Base-by-base conservation (phyloP, 2,329 filamentous ascomycete genomes). In the Immersiporthe knoxdaviesiana region DNA sequence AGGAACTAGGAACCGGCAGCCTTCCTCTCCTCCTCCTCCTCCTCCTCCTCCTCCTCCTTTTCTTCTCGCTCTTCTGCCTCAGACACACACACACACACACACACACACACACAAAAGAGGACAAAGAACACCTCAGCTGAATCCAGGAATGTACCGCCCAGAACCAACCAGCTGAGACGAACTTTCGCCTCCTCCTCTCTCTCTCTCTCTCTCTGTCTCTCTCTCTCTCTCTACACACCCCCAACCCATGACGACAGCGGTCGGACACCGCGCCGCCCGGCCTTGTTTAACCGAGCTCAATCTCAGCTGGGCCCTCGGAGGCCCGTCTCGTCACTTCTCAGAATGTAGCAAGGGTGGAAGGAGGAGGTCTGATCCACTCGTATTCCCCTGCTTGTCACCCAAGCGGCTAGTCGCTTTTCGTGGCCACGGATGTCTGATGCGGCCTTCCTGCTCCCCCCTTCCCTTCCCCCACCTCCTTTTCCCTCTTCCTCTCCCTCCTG, bases 311-410 rank as follows among this genome's bases (percentile, higher is more conserved):
- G n/a, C n/a, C 60, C 44, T 39, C 24, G 39, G 39, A 32, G n/a
- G 24, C 12, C 21, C 16, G n/a, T 21, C 14, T 59, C 32, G 10
- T 69, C 68, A 69, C 39, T 69, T 63, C 68, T 64, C 60, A 64
- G n/a, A 52, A 52, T 18, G 6, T 24, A 21, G 39, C 4, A 30
- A 41, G 60, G 14, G n/a, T n/a, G n/a, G n/a, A n/a, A n/a, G n/a
- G n/a, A n/a, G n/a, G 35, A 61, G 39, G 24, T 11, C 14, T 47
- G 60, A n/a, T 18, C 37, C n/a, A 30, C 60, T 63, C 24, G 3
- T 16, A 16, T 7, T 52, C 27, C 14, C 24, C 52, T 56, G 6
- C 52, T 10, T 27, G 52, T 30, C 12, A 56, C 27, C 24, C n/a
- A n/a, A 30, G 44, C 18, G 44, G 52, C 27, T 27, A 56, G 24